Percentiles rank a stretch among this genome's conserved stretches.
phyloP scores from a whole-genome alignment of 192 early-diverging fungal species.

The Chytriomyces confervae region DNA sequence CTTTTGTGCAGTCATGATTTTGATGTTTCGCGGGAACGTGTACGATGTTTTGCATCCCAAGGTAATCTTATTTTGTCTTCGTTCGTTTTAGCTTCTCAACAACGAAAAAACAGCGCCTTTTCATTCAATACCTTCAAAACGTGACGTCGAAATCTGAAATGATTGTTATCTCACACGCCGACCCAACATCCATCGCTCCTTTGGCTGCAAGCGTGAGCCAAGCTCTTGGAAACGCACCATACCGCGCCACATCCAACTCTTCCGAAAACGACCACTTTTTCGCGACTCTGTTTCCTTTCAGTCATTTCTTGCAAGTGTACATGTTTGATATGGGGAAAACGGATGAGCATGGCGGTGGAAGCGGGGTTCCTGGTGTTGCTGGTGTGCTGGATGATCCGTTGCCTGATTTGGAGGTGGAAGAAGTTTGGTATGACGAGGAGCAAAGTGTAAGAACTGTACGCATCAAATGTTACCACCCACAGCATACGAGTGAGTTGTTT shows the following conservation, averaged over 20 bases:
- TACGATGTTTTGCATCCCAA: slow-evolving; percentile 73
- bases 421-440: slow-evolving; percentile 22
- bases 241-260: slow-evolving; percentile 32
- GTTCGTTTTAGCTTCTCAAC: background rate
- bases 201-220: slow-evolving; percentile 52
- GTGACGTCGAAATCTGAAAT: slow-evolving; percentile 61
- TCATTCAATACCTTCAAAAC: slow-evolving; percentile 69
- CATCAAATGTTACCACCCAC: slow-evolving; percentile 43
- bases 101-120: slow-evolving; percentile 36
- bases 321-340: slow-evolving; percentile 43
- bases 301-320: slow-evolving; percentile 62
- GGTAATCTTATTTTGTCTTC: slow-evolving; percentile 27
- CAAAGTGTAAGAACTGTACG: background rate
- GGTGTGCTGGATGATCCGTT: slow-evolving; percentile 31
- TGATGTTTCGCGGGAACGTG: slow-evolving; percentile 44
- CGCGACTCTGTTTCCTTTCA: slow-evolving; percentile 70
- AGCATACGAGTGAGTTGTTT: slow-evolving; percentile 42
- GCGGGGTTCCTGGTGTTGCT: background rate
- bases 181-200: slow-evolving; percentile 55
- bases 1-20: slow-evolving; percentile 28
- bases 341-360: slow-evolving; percentile 52
- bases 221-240: slow-evolving; percentile 41
- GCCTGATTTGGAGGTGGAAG: slow-evolving; percentile 3
- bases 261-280: slow-evolving; percentile 54
- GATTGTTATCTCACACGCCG: slow-evolving; percentile 64